Evolutionary conservation across 148 eudicot genomes (phyloP).

Genomic region (Diospyros lotus): DNA sequence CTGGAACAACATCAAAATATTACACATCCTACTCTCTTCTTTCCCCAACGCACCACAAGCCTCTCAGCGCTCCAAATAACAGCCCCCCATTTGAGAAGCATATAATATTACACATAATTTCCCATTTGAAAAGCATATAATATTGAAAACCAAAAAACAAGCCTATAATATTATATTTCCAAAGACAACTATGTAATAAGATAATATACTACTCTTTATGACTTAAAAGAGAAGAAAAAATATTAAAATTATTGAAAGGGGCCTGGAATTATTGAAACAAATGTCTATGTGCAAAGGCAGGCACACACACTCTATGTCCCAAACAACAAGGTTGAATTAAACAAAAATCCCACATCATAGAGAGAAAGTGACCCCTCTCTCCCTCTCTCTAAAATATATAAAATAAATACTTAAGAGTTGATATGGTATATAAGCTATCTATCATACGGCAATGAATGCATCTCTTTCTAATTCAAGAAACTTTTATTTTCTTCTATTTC

Average conservation of each 20-base stretch:
- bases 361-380: constrained; percentile 13
- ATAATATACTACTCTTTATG: constrained; percentile 21
- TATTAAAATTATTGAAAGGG: background rate
- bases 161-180: constrained; percentile 9
- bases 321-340: constrained; percentile 12
- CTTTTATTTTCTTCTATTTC: background rate
- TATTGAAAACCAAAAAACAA: background rate
- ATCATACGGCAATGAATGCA: constrained; percentile 25
- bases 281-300: background rate
- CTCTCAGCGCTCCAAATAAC: background rate
- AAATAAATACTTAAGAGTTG: constrained; percentile 14
- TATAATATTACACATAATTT: too few species aligned
- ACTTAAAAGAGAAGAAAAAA: background rate
- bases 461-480: constrained; percentile 20
- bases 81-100: too few species aligned
- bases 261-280: background rate
- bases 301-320: background rate
- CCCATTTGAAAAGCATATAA: background rate
- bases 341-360: constrained; percentile 19
- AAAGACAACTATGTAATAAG: constrained; percentile 37
- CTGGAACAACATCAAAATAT: background rate
- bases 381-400: constrained; percentile 6
- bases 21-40: background rate
- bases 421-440: constrained; percentile 53
- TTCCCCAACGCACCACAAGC: background rate